phyloP scores from a whole-genome alignment of 768 basidiomycete genomes.

The Termitomyces sp. region DNA sequence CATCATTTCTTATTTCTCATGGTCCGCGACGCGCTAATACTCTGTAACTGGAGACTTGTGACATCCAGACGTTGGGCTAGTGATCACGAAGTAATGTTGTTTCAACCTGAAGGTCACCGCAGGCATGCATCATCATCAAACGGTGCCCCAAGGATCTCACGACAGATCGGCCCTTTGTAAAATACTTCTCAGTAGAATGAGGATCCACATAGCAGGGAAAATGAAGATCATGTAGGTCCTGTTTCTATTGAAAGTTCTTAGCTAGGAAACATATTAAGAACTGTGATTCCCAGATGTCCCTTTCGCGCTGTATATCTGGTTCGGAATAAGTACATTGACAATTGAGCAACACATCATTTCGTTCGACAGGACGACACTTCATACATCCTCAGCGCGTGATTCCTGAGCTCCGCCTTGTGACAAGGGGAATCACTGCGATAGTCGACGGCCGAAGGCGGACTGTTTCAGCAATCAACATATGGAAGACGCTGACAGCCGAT shows the following conservation, averaged over 20 bases:
- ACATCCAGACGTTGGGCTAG: slow-evolving; percentile 8
- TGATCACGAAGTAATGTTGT: slow-evolving; percentile 1
- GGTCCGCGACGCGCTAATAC: slow-evolving; percentile 4
- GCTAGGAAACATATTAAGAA: not conserved
- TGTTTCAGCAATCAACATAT: slow-evolving; percentile 14
- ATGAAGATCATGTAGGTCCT: not conserved
- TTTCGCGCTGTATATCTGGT: not conserved
- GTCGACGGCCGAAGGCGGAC: not conserved
- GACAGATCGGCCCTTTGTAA: slow-evolving; percentile 18
- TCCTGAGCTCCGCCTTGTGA: not conserved
- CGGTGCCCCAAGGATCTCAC: slow-evolving; percentile 24
- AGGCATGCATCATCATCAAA: slow-evolving; percentile 6
- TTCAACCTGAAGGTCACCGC: slow-evolving; percentile 1
- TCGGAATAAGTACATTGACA: not conserved
- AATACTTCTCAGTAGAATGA: not conserved
- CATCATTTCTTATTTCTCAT: slow-evolving; percentile 6
- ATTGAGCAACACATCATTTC: not conserved
- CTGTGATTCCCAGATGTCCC: not conserved
- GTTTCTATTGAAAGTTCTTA: not conserved
- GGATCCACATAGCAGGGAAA: not conserved
- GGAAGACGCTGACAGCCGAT: slow-evolving; percentile 43
- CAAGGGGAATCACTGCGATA: not conserved
- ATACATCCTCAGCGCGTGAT: not conserved
- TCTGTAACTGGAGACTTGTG: not conserved
- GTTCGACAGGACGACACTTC: slow-evolving; percentile 2